Percentiles rank a stretch among this genome's conserved stretches.
Evolutionary conservation across 139 green algal genomes (phyloP).

Genomic region (Desmodesmus armatus): DNA sequence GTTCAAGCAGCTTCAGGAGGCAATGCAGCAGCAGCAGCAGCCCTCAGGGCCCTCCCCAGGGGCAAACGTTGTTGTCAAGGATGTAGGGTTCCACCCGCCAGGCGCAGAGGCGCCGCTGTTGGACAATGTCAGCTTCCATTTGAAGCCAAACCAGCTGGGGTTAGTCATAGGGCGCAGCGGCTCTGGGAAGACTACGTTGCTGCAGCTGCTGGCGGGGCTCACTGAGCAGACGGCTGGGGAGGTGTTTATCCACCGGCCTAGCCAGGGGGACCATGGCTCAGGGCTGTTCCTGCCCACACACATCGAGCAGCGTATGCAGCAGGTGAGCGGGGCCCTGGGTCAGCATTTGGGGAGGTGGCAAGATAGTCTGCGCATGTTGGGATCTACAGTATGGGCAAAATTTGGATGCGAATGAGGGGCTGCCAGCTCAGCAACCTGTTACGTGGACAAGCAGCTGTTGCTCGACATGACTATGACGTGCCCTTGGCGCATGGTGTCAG

Average conservation of each 20-base stretch:
- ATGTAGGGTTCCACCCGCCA: conserved; percentile 66
- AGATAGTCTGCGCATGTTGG: too few species aligned
- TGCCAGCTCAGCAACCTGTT: too few species aligned
- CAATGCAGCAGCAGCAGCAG: too few species aligned
- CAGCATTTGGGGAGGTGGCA: too few species aligned
- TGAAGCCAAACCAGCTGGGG: conserved; percentile 80
- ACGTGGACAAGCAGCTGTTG: background rate
- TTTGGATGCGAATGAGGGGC: too few species aligned
- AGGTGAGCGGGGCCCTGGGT: too few species aligned
- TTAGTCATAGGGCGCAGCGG: conserved; percentile 88
- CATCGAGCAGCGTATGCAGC: conserved; percentile 64
- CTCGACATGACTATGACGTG: too few species aligned
- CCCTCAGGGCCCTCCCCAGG: background rate
- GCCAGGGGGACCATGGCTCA: background rate
- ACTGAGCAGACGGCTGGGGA: conserved; percentile 67
- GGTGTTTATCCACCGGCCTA: conserved; percentile 9
- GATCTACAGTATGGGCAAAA: too few species aligned
- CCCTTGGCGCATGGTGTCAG: too few species aligned
- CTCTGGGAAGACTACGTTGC: conserved; percentile 92
- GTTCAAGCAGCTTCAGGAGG: too few species aligned
- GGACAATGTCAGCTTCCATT: conserved; percentile 66
- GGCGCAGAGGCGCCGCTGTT: conserved; percentile 75
- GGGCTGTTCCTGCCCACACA: conserved; percentile 18
- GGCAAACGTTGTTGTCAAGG: background rate
- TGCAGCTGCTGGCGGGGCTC: conserved; percentile 81